phyloP scores from a whole-genome alignment of 352 stramenopile species.

The Globisporangium abappressorium region DNA sequence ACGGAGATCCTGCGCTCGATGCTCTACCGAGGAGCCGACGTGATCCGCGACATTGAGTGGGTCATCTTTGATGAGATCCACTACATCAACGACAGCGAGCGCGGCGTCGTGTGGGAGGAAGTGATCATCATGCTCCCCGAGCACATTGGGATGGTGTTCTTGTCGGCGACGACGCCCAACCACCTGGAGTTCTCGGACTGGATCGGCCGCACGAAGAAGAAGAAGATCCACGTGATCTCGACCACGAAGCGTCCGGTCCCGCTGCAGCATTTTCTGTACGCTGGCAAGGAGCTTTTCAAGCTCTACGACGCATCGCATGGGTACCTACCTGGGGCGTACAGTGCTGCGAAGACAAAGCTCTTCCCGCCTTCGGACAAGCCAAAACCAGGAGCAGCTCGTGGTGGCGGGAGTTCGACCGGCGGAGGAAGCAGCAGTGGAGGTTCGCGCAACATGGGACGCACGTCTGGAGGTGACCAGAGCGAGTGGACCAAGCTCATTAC shows the following conservation, averaged over 20 bases:
- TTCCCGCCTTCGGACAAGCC: constrained; percentile 54
- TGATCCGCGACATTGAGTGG: constrained; percentile 98
- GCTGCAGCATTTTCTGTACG: constrained; percentile 95
- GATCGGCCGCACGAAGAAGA: constrained; percentile 97
- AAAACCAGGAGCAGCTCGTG: constrained; percentile 27
- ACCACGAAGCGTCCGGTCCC: constrained; percentile 97
- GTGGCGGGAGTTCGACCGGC: constrained; percentile 23
- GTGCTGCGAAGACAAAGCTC: constrained; percentile 64
- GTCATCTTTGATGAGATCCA: constrained; percentile 98
- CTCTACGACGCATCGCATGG: constrained; percentile 51
- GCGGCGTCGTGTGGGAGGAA: constrained; percentile 97
- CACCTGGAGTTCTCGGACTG: constrained; percentile 99
- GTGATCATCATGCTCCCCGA: constrained; percentile 98
- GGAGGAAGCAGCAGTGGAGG: constrained; percentile 28
- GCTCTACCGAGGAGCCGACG: constrained; percentile 94
- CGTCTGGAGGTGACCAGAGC: constrained; percentile 60
- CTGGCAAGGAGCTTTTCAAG: constrained; percentile 93
- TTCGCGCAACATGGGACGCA: constrained; percentile 50
- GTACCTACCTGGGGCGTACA: constrained; percentile 57
- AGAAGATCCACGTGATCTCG: constrained; percentile 96
- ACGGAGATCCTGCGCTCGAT: constrained; percentile 97
- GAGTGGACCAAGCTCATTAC: constrained; percentile 90
- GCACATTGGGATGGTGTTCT: constrained; percentile 97
- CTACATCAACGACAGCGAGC: constrained; percentile 98
- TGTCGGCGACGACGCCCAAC: constrained; percentile 98